A percentile compares a stretch with the other conserved stretches of the same genome.
Conservation (phyloP, 345 rosid genomes). For the Physaria fendleri region DNA sequence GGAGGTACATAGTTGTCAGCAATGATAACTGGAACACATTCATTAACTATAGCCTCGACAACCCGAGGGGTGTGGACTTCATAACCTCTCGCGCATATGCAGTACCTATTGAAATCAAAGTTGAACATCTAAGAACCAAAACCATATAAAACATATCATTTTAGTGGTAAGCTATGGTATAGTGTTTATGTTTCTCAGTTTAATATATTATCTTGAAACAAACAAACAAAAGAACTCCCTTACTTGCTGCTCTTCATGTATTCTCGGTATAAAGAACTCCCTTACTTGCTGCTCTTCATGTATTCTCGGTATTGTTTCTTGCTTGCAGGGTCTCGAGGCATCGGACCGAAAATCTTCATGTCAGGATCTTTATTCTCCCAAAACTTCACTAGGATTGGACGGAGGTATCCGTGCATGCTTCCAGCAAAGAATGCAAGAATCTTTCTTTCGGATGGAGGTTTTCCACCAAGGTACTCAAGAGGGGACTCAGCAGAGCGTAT, state of each 20-base stretch:
- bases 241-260: constrained; percentile 77
- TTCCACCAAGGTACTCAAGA: constrained; percentile 60
- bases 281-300: constrained; percentile 73
- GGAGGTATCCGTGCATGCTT: constrained; percentile 76
- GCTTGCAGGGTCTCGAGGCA: constrained; percentile 57
- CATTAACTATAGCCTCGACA: constrained; percentile 66
- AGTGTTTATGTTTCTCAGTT: not conserved
- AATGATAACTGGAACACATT: constrained; percentile 83
- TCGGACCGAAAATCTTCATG: constrained; percentile 74
- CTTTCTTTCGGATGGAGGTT: constrained; percentile 47
- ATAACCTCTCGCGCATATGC: constrained; percentile 85
- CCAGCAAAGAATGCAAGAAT: constrained; percentile 89
- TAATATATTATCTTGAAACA: too few species aligned
- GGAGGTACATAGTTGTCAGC: constrained; percentile 92
- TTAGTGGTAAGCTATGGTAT: not conserved
- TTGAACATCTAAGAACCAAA: not conserved
- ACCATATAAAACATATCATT: not conserved
- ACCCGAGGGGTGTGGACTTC: constrained; percentile 85
- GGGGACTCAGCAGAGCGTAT: constrained; percentile 57
- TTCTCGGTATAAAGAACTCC: constrained; percentile 37
- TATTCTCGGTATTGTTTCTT: constrained; percentile 55
- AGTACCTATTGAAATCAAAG: constrained; percentile 32
- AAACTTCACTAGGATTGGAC: constrained; percentile 47
- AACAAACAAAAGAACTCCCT: too few species aligned
- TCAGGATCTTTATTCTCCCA: constrained; percentile 75